Evolutionary conservation across 2,329 filamentous ascomycete species (phyloP).

Genomic region (Colletotrichum liriopes): DNA sequence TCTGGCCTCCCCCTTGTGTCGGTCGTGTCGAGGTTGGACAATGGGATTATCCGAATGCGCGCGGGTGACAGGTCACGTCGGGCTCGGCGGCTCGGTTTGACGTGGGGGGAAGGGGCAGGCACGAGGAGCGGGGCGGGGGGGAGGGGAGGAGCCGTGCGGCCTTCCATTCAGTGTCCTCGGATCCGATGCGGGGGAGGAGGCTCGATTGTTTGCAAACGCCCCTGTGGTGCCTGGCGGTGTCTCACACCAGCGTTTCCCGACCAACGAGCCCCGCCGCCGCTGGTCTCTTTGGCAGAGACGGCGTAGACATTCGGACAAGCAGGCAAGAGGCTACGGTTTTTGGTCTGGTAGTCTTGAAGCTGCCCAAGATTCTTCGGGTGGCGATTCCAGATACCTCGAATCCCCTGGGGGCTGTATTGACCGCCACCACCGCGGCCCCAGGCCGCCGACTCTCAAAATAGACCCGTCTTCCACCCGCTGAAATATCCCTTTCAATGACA

Average conservation of each 20-base stretch:
- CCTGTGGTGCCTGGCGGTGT: background rate
- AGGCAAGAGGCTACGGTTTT: background rate
- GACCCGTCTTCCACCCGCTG: background rate
- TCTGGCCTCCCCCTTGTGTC: background rate
- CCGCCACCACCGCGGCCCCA: background rate
- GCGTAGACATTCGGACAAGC: no score
- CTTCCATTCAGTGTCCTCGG: background rate
- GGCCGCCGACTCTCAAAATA: background rate
- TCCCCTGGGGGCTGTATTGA: background rate
- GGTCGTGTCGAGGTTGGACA: background rate
- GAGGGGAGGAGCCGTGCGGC: background rate
- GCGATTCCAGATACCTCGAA: background rate
- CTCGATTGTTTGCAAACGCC: background rate
- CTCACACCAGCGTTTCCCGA: background rate
- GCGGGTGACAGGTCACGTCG: background rate
- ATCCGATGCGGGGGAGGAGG: background rate
- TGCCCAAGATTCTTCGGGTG: background rate
- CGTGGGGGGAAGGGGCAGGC: background rate
- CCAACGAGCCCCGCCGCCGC: background rate
- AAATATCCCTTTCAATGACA: no score
- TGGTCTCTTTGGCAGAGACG: background rate
- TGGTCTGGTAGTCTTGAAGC: background rate
- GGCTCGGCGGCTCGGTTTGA: background rate
- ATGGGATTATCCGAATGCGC: slow-evolving; percentile 2
- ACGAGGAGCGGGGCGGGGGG: background rate